phyloP scores from a whole-genome alignment of 2,329 filamentous ascomycete species.

The Ambrosiella cleistominuta region DNA sequence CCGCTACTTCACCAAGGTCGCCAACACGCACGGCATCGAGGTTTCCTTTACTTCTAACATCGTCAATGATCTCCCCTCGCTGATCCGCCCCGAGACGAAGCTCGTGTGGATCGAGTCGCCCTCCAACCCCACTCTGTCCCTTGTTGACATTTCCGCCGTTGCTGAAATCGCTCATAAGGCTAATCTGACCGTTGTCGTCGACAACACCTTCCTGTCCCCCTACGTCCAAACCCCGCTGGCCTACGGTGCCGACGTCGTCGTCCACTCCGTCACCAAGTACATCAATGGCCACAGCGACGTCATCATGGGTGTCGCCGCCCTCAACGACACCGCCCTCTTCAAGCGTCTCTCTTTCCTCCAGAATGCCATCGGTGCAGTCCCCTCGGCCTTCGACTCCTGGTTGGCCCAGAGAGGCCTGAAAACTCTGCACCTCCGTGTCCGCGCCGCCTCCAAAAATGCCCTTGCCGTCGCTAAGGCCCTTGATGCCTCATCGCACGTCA shows the following conservation, averaged over 20 bases:
- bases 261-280: slow-evolving; percentile 96
- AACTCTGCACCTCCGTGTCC: slow-evolving; percentile 82
- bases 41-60: slow-evolving; percentile 91
- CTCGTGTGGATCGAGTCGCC: slow-evolving; percentile 95
- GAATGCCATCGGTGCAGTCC: slow-evolving; percentile 91
- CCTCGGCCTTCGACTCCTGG: slow-evolving; percentile 93
- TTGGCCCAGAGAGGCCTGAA: slow-evolving; percentile 93
- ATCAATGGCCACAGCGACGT: slow-evolving; percentile 97
- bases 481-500: slow-evolving; percentile 62
- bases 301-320: slow-evolving; percentile 90
- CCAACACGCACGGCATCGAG: slow-evolving; percentile 78
- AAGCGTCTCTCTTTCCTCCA: slow-evolving; percentile 75
- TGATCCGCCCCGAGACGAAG: slow-evolving; percentile 80
- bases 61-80: slow-evolving; percentile 65
- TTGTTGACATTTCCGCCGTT: slow-evolving; percentile 84
- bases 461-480: slow-evolving; percentile 58
- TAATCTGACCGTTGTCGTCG: slow-evolving; percentile 89
- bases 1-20: slow-evolving; percentile 96
- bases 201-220: slow-evolving; percentile 95
- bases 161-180: slow-evolving; percentile 67
- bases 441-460: slow-evolving; percentile 71
- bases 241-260: slow-evolving; percentile 88
- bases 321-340: slow-evolving; percentile 70
- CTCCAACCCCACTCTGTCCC: slow-evolving; percentile 79
- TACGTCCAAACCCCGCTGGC: slow-evolving; percentile 94